Evolutionary conservation across 768 basidiomycete genomes (phyloP).

Genomic region (Boletus sensibilis): DNA sequence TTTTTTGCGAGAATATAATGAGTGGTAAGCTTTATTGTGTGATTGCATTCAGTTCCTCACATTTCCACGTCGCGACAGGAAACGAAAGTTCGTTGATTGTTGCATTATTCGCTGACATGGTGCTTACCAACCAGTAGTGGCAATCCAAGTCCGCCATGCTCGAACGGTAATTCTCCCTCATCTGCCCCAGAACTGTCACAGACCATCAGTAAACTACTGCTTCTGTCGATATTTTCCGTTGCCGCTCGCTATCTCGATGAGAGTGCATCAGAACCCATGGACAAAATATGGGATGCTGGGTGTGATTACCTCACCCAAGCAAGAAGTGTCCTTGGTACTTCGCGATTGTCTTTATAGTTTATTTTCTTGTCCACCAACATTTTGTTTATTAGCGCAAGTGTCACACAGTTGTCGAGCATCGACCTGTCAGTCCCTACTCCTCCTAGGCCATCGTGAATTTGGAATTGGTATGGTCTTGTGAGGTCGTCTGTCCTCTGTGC

Average conservation of each 20-base stretch:
- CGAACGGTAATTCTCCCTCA: conserved; percentile 11
- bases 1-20: conserved; percentile 64
- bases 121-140: conserved; percentile 29
- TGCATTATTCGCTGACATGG: not conserved
- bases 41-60: conserved; percentile 4
- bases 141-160: conserved; percentile 36
- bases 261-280: conserved; percentile 41
- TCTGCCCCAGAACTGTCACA: conserved; percentile 51
- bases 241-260: conserved; percentile 70
- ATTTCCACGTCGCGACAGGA: conserved; percentile 18
- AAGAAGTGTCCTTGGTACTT: conserved; percentile 59
- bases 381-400: conserved; percentile 47
- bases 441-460: conserved; percentile 81
- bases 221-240: conserved; percentile 80
- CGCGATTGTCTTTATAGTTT: not conserved
- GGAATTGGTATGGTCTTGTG: conserved; percentile 60
- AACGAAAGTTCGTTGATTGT: conserved; percentile 20
- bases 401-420: conserved; percentile 69
- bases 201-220: conserved; percentile 62
- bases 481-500: not conserved
- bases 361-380: not conserved
- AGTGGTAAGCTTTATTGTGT: conserved; percentile 39
- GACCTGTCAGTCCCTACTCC: conserved; percentile 76
- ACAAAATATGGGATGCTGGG: conserved; percentile 72
- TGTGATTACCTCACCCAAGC: conserved; percentile 63